Evolutionary conservation across 257 asterid species (phyloP).

Genomic region (Fraxinus quadrangulata): DNA sequence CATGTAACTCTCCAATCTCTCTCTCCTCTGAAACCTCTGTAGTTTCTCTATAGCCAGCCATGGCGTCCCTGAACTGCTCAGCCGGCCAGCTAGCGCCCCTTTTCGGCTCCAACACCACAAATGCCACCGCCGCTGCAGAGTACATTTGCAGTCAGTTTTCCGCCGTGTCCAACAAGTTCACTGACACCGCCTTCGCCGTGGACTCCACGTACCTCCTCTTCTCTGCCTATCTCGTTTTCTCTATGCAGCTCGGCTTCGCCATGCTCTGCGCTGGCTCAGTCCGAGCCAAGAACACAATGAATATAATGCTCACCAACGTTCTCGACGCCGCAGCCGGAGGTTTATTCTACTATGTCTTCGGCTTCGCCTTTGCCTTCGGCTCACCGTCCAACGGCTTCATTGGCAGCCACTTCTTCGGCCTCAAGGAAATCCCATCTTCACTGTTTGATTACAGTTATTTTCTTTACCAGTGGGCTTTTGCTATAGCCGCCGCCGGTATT

Average conservation of each 20-base stretch:
- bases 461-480: slow-evolving; percentile 60
- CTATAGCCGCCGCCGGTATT: slow-evolving; percentile 59
- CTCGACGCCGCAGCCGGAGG: slow-evolving; percentile 59
- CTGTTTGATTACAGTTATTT: slow-evolving; percentile 45
- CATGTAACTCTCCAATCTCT: not conserved
- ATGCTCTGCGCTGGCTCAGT: slow-evolving; percentile 61
- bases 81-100: slow-evolving; percentile 36
- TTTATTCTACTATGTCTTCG: slow-evolving; percentile 53
- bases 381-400: slow-evolving; percentile 54
- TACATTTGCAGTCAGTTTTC: slow-evolving; percentile 50
- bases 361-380: slow-evolving; percentile 54
- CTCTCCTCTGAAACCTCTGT: not conserved
- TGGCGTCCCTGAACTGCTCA: slow-evolving; percentile 45
- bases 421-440: slow-evolving; percentile 34
- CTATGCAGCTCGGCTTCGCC: slow-evolving; percentile 68
- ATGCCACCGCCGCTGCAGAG: slow-evolving; percentile 44
- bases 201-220: slow-evolving; percentile 62
- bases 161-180: slow-evolving; percentile 35
- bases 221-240: slow-evolving; percentile 56
- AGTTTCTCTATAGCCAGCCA: slow-evolving; percentile 13
- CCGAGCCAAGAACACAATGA: slow-evolving; percentile 54
- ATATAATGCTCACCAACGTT: slow-evolving; percentile 55
- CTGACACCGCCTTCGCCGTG: slow-evolving; percentile 44
- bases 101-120: slow-evolving; percentile 37
- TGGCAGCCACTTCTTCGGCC: slow-evolving; percentile 48